These are phyloP conservation scores for Mortierella sp. DNA, from an alignment of 371 early-diverging fungal species.

Conservation along the genomic window DNA sequence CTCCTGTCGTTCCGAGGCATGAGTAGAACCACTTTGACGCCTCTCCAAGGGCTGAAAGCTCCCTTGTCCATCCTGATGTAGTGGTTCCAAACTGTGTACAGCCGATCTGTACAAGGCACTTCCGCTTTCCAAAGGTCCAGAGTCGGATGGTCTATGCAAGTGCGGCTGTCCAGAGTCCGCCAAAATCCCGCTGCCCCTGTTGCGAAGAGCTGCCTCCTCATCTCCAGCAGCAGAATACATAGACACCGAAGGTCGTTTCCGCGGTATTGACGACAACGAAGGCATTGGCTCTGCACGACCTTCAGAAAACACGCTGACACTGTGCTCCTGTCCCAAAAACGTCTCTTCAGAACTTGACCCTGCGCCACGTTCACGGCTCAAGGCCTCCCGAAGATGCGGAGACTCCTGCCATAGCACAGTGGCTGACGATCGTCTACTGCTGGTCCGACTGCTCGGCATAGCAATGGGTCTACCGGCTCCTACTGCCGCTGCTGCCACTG, in stretches of 20 bases:
- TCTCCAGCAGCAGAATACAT: slow-evolving; percentile 24
- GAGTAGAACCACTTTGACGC: background rate
- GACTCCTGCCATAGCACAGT: slow-evolving; percentile 3
- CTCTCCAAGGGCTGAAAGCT: background rate
- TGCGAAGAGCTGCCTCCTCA: background rate
- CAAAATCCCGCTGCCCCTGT: background rate
- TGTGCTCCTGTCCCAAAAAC: background rate
- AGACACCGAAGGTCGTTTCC: slow-evolving; percentile 37
- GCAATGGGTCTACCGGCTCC: background rate
- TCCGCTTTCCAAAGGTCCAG: background rate
- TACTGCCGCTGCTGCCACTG: no score
- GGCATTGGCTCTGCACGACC: slow-evolving; percentile 4
- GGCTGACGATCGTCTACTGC: slow-evolving; percentile 8
- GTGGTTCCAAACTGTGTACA: slow-evolving; percentile 3
- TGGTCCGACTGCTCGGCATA: background rate
- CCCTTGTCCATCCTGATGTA: slow-evolving; percentile 27
- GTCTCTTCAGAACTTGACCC: background rate
- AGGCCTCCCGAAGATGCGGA: background rate
- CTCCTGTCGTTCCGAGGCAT: background rate
- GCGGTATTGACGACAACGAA: background rate
- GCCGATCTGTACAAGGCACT: background rate
- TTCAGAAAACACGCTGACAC: background rate
- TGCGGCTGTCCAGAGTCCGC: background rate
- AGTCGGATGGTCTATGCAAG: background rate
- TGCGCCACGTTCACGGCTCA: background rate